Evolutionary conservation across 305 asterid genomes (phyloP), one percentile per base, ranked within the genome.

Genomic region (Ilex paraguariensis): DNA sequence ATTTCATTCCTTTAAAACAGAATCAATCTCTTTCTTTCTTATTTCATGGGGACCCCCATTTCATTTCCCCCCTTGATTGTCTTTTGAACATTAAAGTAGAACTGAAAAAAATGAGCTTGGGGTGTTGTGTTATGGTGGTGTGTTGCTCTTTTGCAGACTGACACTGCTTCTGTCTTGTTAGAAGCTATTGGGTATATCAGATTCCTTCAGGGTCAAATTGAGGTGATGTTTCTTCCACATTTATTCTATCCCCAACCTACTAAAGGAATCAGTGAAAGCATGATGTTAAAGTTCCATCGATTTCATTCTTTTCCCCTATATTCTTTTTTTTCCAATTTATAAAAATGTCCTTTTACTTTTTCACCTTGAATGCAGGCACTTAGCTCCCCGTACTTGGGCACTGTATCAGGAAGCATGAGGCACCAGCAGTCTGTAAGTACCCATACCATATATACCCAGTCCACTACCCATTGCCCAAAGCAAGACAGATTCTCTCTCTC

Each of bases 81-180:
- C 74, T 66, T 59, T 62, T 31, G 28, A n/a, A 57, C 52, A 65
- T 30, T 65, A 60, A 70, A 69, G 67, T 70, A 52, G 66, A 67
- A 36, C 50, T 69, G 55, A 33, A 59, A 52, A 72, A 56, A 67
- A 54, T 33, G 68, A 68, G 44, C 55, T 54, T 6, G 48, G 57
- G 70, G 28, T 21, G 28, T 21, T 21, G 28, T 32, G 56, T 57
- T 69, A 59, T 68, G 60, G 52, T 63, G 73, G 64, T 50, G 57
- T 75, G 60, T 79, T 61, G 75, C 70, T 80, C 85, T 77, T 88
- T 84, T 84, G 80, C 95, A 88, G 96, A 88, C 95, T 77, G 96
- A 88, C 79, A 85, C 96, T 12, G 96, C 96, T 68, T 88, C 96
- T 62, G 96, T 88, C 74, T 79, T 88, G 90, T 82, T 91, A 79